Base-by-base conservation (phyloP, 1,284 basidiomycete genomes). In the Microbotryomycetes sp. region DNA sequence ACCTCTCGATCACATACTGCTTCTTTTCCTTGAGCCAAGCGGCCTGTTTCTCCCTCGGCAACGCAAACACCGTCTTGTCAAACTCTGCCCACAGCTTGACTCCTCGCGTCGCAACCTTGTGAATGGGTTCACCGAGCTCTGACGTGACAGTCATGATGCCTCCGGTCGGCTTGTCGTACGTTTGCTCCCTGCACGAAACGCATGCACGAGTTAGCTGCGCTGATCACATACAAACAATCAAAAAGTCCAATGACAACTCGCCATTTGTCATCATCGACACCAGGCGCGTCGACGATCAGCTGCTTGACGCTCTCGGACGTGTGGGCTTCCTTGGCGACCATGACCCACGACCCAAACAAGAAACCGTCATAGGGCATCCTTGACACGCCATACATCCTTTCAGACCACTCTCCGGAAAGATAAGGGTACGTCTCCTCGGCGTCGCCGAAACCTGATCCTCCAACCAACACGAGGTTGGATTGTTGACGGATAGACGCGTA, bases 321-420 rank as follows among this genome's bases (percentile, higher is more conserved):
- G 76, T 97, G 93, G 11, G 94, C 91, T 77, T 98, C 94, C 79
- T 92, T 93, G 64, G 94, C 94, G 48, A 96, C 89, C 91, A 98
- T 97, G 75, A 97, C 91, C 65, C 96, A 87, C 72, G 87, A 90
- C 16, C 87, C 96, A 73, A 94, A 96, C 55, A 98, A 81, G 79
- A 96, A 92, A 62, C 93, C 96, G 71, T 97, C 94, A 79, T 94
- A 97, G 2, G 94, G 94, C 96, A 98, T 98, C n/a, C 89, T 87
- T 77, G 97, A 90, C 49, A 87, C 81, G 61, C 85, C 86, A 73
- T 88, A 97, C 71, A 80, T 78, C 64, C 86, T 79, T 66, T 85
- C 81, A 4, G 89, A 89, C 96, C 94, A 97, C 49, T 97, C 90
- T 73, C 96, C 96, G 57, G 87, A 89, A 57, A 98, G 82, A 79